Base-by-base conservation (phyloP, 768 basidiomycete genomes). In the Cyathus striatus region DNA sequence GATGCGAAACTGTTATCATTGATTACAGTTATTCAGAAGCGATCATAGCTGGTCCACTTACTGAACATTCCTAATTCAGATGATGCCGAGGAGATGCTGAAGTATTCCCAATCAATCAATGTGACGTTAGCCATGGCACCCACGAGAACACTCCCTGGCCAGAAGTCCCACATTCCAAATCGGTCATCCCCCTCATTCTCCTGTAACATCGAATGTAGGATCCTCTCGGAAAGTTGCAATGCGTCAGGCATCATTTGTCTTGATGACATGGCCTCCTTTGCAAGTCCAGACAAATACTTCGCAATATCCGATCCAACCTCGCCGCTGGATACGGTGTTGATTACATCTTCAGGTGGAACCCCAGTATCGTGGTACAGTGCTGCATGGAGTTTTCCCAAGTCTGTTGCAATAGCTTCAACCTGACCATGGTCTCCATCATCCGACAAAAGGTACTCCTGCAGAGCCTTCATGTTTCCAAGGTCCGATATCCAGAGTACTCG, bases 81-180 rank as follows among this genome's bases (percentile, higher is more conserved):
- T 3, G 52, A 48, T 5, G 59, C 53, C 32, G 54, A 51, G 7
- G 61, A 59, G 23, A 47, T 42, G 25, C 63, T 59, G 43, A 64
- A 64, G 45, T 64, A 60, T 38, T 63, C 63, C 63, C 61, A 63
- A 37, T 63, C 61, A 13, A 64, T 52, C 36, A 64, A 51, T 5
- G 60, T 55, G 30, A 45, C 53, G n/a, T 42, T 43, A 18, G 44
- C 49, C 25, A 47, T 45, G 9, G 34, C 37, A 16, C 54, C 45
- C 23, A 64, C 50, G 26, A 64, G 47, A n/a, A 64, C 51, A 45
- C 51, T 63, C 25, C 51, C 61, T 10, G 61, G 58, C 61, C 63
- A 62, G 36, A 64, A 57, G 41, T 64, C 62, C 7, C 54, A 58
- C 61, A 62, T 64, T 3, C 58, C 58, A 20, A 60, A 43, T 40